Base-by-base conservation (phyloP, 2,329 filamentous ascomycete genomes). In the Botrytis tulipae region DNA sequence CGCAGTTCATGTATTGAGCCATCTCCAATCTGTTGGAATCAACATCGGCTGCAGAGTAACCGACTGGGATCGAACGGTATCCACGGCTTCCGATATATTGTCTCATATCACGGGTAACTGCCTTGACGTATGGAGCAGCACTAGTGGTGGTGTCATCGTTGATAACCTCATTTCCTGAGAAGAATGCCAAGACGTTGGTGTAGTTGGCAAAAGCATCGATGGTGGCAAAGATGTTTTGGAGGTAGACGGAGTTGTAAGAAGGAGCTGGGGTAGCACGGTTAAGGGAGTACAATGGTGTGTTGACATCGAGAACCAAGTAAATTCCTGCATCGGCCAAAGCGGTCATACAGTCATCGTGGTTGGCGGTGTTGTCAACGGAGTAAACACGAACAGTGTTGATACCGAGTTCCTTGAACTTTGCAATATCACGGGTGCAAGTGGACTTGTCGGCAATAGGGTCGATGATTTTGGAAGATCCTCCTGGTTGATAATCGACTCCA, bases 351-450 rank as follows among this genome's bases (percentile, higher is more conserved):
- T 87, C 86, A 79, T 92, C 90, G 82, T 93, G 91, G 82, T 89
- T 82, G 75, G 85, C 84, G 60, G 88, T 88, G 85, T 93, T 93
- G 83, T 93, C 91, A 77, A 93, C 88, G 1, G 89, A 91, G 86
- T 93, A 93, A 74, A 93, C 88, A 82, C 91, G 91, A 78, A 93
- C 84, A 61, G 91, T 91, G 84, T 93, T 93, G 82, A 93, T 84
- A 63, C 91, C 90, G 67, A 93, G 84, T 76, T 90, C 86, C 83
- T 90, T 87, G 87, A 93, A 92, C 80, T 91, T 85, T 46, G 82
- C 83, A 77, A 92, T 87, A 80, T 92, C 90, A 75, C 91, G 87
- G 82, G 86, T 87, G 87, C 91, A 92, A 78, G 82, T 83, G 7
- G 82, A 82, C 32, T 81, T 78, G 77, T 92, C 87, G 73, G 90